These are phyloP conservation scores for Pilobolus umbonatus DNA, from an alignment of 192 early-diverging fungal species.

Conservation along the genomic window DNA sequence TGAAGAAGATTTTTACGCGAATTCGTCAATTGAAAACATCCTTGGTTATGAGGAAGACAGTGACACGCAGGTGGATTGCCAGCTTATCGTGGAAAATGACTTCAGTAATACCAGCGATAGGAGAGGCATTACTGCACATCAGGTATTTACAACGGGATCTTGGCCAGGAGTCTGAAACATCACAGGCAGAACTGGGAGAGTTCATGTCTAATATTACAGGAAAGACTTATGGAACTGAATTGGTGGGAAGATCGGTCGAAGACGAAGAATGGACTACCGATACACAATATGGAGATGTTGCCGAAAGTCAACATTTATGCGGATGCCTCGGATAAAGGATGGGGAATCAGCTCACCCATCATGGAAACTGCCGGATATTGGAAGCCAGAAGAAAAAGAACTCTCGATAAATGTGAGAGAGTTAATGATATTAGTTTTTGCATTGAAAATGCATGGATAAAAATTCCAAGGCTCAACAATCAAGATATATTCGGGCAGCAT, in stretches of 20 bases:
- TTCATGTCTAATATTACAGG: background rate
- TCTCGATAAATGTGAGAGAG: slow-evolving; percentile 10
- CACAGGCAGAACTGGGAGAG: background rate
- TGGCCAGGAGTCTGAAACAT: background rate
- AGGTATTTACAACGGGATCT: background rate
- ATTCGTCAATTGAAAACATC: background rate
- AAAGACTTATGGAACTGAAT: background rate
- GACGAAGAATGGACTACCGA: slow-evolving; percentile 9
- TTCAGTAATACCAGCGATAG: slow-evolving; percentile 12
- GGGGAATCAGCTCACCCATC: slow-evolving; percentile 7
- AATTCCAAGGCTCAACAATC: background rate
- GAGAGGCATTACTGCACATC: slow-evolving; percentile 6
- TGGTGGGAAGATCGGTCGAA: background rate
- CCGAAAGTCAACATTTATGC: slow-evolving; percentile 7
- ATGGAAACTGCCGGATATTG: slow-evolving; percentile 6
- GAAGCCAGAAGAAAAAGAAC: slow-evolving; percentile 1
- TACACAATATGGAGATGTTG: background rate
- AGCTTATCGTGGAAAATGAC: slow-evolving; percentile 8
- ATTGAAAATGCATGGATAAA: background rate
- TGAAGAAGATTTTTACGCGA: background rate
- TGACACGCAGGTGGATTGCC: slow-evolving; percentile 14
- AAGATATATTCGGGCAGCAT: slow-evolving; percentile 9
- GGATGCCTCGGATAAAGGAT: slow-evolving; percentile 18
- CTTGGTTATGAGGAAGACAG: no score
- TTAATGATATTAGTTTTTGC: slow-evolving; percentile 7